phyloP scores from a whole-genome alignment of 345 rosid species.

The Stellera chamaejasme region DNA sequence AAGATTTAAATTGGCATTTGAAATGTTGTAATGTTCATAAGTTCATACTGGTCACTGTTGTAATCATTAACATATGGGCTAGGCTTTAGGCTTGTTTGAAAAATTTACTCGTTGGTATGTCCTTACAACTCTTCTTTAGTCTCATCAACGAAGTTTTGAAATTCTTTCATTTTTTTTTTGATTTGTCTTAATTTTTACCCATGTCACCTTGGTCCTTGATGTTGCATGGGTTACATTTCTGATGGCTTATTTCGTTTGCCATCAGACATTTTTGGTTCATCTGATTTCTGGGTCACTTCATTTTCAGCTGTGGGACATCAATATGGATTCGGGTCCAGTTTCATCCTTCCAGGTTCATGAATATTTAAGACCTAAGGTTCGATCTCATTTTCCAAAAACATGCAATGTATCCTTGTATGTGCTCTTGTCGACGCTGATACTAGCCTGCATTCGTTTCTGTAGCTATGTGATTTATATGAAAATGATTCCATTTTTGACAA shows the following conservation, averaged over 20 bases:
- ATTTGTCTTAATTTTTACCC: no score
- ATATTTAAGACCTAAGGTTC: constrained; percentile 47
- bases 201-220: no score
- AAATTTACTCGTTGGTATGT: no score
- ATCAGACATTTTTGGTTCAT: not conserved
- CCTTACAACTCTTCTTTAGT: no score
- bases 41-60: no score
- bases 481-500: constrained; percentile 95
- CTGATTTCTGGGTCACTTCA: constrained; percentile 13
- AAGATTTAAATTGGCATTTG: no score
- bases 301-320: constrained; percentile 63
- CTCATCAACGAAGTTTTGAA: no score
- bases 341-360: constrained; percentile 80
- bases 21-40: no score
- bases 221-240: no score
- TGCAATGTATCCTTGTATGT: constrained; percentile 4
- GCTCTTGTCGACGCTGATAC: constrained; percentile 12
- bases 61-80: no score
- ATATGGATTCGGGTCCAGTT: constrained; percentile 96
- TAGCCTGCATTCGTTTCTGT: constrained; percentile 10
- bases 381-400: constrained; percentile 7
- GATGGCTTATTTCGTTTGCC: no score
- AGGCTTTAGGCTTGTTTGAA: no score
- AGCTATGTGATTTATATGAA: constrained; percentile 69
- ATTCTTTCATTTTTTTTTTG: constrained; percentile 1